Conservation (phyloP, 2,329 filamentous ascomycete species). For the Phaeosphaeria sp. region DNA sequence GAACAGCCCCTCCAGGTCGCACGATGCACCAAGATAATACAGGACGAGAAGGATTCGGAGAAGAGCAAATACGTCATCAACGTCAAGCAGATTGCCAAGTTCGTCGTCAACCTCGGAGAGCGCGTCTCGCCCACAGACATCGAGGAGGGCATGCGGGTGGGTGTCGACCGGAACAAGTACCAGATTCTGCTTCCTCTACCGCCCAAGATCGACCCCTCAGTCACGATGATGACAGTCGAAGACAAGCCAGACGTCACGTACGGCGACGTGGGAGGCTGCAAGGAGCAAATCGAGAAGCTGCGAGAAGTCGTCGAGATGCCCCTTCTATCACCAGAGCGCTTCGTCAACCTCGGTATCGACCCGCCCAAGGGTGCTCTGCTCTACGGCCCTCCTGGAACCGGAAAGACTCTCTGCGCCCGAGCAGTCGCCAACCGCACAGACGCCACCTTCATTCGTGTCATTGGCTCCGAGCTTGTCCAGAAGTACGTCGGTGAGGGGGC, state of each 20-base stretch:
- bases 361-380: constrained; percentile 96
- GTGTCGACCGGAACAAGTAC: constrained; percentile 98
- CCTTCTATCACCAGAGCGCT: constrained; percentile 91
- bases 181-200: constrained; percentile 96
- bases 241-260: constrained; percentile 99
- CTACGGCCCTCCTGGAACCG: constrained; percentile 97
- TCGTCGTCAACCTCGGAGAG: constrained; percentile 96
- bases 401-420: constrained; percentile 96
- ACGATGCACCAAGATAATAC: constrained; percentile 98
- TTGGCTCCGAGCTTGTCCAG: constrained; percentile 96
- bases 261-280: constrained; percentile 97
- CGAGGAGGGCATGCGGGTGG: constrained; percentile 98
- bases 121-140: constrained; percentile 98
- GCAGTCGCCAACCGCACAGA: constrained; percentile 98
- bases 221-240: constrained; percentile 99
- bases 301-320: constrained; percentile 99
- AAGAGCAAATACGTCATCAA: constrained; percentile 99
- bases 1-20: constrained; percentile 98
- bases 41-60: constrained; percentile 91
- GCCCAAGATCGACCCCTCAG: constrained; percentile 97
- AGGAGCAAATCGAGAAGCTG: constrained; percentile 99
- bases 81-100: constrained; percentile 99
- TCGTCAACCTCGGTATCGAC: constrained; percentile 98
- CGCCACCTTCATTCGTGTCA: constrained; percentile 97
- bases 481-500: constrained; percentile 99